phyloP scores from a whole-genome alignment of 73 alveolate species.

The Tetrahymena malaccensis region DNA sequence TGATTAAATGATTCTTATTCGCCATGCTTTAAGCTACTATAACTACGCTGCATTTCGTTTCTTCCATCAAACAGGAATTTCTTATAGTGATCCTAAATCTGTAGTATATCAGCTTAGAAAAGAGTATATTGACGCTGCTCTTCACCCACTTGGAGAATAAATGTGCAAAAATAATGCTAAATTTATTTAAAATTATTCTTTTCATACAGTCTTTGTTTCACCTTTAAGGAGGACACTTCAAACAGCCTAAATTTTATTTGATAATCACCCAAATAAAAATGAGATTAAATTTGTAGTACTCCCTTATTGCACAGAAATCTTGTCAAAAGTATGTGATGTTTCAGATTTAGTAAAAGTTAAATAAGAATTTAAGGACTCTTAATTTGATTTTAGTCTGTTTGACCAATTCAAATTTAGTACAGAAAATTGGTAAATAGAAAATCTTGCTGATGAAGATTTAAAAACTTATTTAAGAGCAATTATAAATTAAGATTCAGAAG shows the following conservation, averaged over 20 bases:
- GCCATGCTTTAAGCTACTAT: neutral
- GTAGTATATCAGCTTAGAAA: neutral
- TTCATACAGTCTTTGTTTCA: constrained; percentile 49
- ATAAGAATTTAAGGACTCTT: neutral
- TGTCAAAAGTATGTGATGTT: constrained; percentile 37
- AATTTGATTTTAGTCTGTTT: neutral
- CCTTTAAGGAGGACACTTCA: constrained; percentile 45
- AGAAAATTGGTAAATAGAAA: neutral
- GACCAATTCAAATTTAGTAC: neutral
- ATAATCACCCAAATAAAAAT: constrained; percentile 15
- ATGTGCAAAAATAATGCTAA: neutral
- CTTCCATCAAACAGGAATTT: neutral
- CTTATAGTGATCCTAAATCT: neutral
- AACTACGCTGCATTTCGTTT: neutral
- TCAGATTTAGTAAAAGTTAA: neutral
- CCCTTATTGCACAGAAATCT: constrained; percentile 23
- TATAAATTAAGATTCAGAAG: neutral
- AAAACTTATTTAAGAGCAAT: neutral
- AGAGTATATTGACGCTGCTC: neutral
- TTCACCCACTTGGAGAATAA: neutral
- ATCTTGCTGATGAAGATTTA: neutral
- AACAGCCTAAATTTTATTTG: constrained; percentile 29
- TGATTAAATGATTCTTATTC: neutral
- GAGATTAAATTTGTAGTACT: constrained; percentile 24
- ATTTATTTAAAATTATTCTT: neutral